phyloP scores from a whole-genome alignment of 2,329 filamentous ascomycete genomes.

The Cladorrhinum sp. region DNA sequence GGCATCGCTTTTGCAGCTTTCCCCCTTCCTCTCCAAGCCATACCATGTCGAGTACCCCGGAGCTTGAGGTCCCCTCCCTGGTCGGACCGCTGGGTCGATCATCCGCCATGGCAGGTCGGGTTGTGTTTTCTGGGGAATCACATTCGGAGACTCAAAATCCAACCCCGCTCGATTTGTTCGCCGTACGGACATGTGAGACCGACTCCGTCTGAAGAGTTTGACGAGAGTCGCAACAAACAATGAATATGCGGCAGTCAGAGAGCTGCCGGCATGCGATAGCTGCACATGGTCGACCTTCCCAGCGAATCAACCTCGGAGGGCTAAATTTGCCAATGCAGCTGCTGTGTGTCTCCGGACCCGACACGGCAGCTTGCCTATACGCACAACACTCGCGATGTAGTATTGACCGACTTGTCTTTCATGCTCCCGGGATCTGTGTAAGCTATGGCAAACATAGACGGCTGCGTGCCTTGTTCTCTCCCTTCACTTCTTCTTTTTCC shows the following conservation, averaged over 20 bases:
- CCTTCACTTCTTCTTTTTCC: constrained; percentile 6
- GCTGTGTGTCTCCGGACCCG: constrained; percentile 9
- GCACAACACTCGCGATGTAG: constrained; percentile 20
- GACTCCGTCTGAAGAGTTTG: background rate
- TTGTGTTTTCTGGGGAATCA: constrained; percentile 9
- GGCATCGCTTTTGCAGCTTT: background rate
- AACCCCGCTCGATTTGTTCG: background rate
- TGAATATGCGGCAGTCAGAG: constrained; percentile 22
- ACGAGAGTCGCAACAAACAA: constrained; percentile 13
- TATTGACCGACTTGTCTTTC: constrained; percentile 14
- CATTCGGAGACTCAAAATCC: background rate
- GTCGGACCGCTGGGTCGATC: constrained; percentile 18
- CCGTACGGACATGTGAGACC: background rate
- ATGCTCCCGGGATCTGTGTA: constrained; percentile 18
- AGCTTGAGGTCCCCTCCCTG: constrained; percentile 19
- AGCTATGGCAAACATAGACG: constrained; percentile 17
- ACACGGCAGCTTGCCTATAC: constrained; percentile 20
- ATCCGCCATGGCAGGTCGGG: constrained; percentile 7
- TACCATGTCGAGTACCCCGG: constrained; percentile 17
- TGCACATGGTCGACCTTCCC: constrained; percentile 8
- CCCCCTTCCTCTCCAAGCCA: background rate
- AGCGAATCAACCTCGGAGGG: constrained; percentile 19
- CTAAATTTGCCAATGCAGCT: constrained; percentile 21
- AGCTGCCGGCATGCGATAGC: constrained; percentile 19
- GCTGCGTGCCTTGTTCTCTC: constrained; percentile 12